These are phyloP conservation scores for Coprinopsis sp. DNA, from an alignment of 768 basidiomycete species.

Conservation along the genomic window DNA sequence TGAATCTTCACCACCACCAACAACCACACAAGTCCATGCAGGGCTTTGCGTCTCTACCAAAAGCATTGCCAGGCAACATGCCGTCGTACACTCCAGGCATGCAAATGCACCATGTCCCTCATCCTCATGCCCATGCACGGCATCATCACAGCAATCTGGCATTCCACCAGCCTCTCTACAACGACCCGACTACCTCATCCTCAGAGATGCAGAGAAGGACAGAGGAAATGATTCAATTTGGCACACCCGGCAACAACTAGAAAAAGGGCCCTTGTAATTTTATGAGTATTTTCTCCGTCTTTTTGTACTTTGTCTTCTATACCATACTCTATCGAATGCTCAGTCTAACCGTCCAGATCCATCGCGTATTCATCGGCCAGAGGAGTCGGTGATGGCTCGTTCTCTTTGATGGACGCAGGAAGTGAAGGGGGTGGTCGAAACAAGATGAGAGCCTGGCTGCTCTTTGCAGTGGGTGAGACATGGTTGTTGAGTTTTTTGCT, in stretches of 20 bases:
- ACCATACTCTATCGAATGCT: slow-evolving; percentile 13
- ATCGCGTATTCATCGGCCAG: slow-evolving; percentile 37
- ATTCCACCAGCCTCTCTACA: slow-evolving; percentile 33
- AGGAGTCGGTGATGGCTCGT: slow-evolving; percentile 3
- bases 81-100: slow-evolving; percentile 48
- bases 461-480: slow-evolving; percentile 18
- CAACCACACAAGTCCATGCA: slow-evolving; percentile 8
- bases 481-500: slow-evolving; percentile 17
- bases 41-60: slow-evolving; percentile 11
- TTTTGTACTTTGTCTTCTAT: slow-evolving; percentile 13
- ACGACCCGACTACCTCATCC: slow-evolving; percentile 33
- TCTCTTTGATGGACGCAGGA: slow-evolving; percentile 12
- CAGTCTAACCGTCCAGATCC: slow-evolving; percentile 41
- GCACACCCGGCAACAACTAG: slow-evolving; percentile 27
- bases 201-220: slow-evolving; percentile 38
- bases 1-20: slow-evolving; percentile 10
- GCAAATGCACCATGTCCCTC: slow-evolving; percentile 78
- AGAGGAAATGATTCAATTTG: slow-evolving; percentile 48
- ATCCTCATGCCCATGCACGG: slow-evolving; percentile 73
- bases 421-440: slow-evolving; percentile 38
- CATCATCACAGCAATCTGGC: slow-evolving; percentile 57
- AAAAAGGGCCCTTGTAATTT: slow-evolving; percentile 18
- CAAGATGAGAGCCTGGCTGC: slow-evolving; percentile 48
- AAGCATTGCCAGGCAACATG: slow-evolving; percentile 36
- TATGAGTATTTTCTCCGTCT: slow-evolving; percentile 14